These are phyloP conservation scores for Dendrothele bispora DNA, from an alignment of 768 basidiomycete species.

Conservation along the genomic window DNA sequence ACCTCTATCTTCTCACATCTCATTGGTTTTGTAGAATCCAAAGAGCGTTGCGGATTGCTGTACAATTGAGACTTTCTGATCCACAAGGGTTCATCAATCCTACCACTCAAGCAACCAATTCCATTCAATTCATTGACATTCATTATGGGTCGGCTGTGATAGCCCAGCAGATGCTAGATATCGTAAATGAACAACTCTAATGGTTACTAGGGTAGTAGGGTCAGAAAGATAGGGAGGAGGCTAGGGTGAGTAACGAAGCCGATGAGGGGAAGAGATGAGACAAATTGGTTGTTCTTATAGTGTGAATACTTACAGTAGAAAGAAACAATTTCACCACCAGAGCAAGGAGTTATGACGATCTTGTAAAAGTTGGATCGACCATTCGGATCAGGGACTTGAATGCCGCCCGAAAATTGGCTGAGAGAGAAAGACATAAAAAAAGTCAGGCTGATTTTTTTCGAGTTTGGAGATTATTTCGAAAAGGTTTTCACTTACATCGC, in stretches of 20 bases:
- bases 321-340: conserved; percentile 25
- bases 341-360: conserved; percentile 31
- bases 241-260: too few relatives aligned
- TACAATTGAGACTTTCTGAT: neutral
- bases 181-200: neutral
- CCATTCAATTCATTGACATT: conserved; percentile 4
- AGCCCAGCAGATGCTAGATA: neutral
- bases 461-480: too few relatives aligned
- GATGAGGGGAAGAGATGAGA: too few relatives aligned
- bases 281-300: too few relatives aligned
- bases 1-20: neutral
- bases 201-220: too few relatives aligned
- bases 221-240: too few relatives aligned
- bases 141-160: neutral
- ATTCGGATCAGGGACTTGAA: too few relatives aligned
- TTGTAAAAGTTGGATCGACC: conserved; percentile 30
- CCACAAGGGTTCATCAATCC: conserved; percentile 3
- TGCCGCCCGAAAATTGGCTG: conserved; percentile 31
- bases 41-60: neutral
- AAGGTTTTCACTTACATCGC: conserved; percentile 20
- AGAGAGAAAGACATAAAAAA: too few relatives aligned
- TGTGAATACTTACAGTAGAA: conserved; percentile 24
- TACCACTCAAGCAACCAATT: neutral
- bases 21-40: neutral
- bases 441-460: neutral